A percentile compares a stretch with the other conserved stretches of the same genome.
phyloP scores from a whole-genome alignment of 2,329 filamentous ascomycete species.

The Cladobotryum mycophilum region DNA sequence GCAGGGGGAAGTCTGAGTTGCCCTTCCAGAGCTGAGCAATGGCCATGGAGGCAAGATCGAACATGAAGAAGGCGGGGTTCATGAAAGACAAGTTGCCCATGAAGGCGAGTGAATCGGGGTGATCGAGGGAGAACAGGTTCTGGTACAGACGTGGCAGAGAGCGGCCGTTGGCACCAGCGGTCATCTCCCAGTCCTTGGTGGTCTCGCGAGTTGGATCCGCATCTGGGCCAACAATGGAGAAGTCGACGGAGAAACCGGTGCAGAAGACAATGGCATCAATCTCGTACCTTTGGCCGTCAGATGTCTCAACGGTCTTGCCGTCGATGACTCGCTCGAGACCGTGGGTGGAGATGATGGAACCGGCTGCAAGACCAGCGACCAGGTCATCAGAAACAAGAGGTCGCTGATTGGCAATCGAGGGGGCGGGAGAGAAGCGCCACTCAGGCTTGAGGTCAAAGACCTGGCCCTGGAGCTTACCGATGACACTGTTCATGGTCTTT shows the following conservation, averaged over 20 bases:
- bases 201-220: constrained; percentile 19
- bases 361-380: constrained; percentile 29
- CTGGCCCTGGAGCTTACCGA: constrained; percentile 9
- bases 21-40: constrained; percentile 22
- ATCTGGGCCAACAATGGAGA: constrained; percentile 17
- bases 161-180: constrained; percentile 18
- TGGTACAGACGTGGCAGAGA: constrained; percentile 33
- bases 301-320: constrained; percentile 22
- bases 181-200: constrained; percentile 15
- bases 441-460: constrained; percentile 15
- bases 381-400: constrained; percentile 23
- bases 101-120: constrained; percentile 37
- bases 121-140: constrained; percentile 36
- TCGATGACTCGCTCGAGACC: constrained; percentile 20
- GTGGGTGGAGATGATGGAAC: constrained; percentile 29
- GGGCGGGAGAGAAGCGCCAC: constrained; percentile 22
- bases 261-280: constrained; percentile 30
- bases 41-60: constrained; percentile 26
- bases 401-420: constrained; percentile 18
- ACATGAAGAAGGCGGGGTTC: constrained; percentile 16
- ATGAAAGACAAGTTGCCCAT: constrained; percentile 13
- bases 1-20: constrained; percentile 25
- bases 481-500: too few relatives aligned
- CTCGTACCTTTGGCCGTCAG: constrained; percentile 22
- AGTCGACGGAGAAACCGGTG: constrained; percentile 29